phyloP scores from a whole-genome alignment of 2,329 filamentous ascomycete genomes.

The Aspergillus amoenus region DNA sequence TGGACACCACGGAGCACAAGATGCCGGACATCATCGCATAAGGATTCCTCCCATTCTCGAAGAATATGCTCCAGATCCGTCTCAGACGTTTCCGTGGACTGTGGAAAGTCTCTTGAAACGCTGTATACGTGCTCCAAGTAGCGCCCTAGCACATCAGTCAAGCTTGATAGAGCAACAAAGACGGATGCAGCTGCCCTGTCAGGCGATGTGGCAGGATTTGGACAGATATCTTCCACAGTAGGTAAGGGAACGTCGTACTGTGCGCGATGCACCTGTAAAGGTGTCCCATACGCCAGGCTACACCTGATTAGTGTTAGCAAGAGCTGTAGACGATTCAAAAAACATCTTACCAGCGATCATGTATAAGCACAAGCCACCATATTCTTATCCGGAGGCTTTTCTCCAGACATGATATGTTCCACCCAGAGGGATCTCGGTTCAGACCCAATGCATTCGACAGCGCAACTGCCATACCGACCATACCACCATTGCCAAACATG shows the following conservation, averaged over 20 bases:
- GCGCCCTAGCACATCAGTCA: slow-evolving; percentile 46
- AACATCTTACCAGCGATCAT: slow-evolving; percentile 53
- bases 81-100: slow-evolving; percentile 20
- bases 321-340: not conserved
- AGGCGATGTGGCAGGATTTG: slow-evolving; percentile 10
- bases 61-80: slow-evolving; percentile 39
- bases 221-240: slow-evolving; percentile 34
- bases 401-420: slow-evolving; percentile 54
- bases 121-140: slow-evolving; percentile 37
- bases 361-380: slow-evolving; percentile 57
- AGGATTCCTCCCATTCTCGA: slow-evolving; percentile 47
- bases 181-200: slow-evolving; percentile 34
- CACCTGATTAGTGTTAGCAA: slow-evolving; percentile 37
- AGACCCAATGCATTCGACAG: slow-evolving; percentile 56
- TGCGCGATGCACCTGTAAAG: slow-evolving; percentile 46
- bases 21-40: slow-evolving; percentile 39
- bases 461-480: slow-evolving; percentile 52
- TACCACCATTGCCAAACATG: slow-evolving; percentile 55
- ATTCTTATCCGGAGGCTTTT: slow-evolving; percentile 54
- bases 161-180: slow-evolving; percentile 47
- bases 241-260: slow-evolving; percentile 53
- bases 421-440: slow-evolving; percentile 53
- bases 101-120: slow-evolving; percentile 27
- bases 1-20: slow-evolving; percentile 46
- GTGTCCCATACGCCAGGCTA: slow-evolving; percentile 55